These are phyloP conservation scores for Zea luxurians DNA, from an alignment of 176 grass and related monocot species.

Conservation along the genomic window DNA sequence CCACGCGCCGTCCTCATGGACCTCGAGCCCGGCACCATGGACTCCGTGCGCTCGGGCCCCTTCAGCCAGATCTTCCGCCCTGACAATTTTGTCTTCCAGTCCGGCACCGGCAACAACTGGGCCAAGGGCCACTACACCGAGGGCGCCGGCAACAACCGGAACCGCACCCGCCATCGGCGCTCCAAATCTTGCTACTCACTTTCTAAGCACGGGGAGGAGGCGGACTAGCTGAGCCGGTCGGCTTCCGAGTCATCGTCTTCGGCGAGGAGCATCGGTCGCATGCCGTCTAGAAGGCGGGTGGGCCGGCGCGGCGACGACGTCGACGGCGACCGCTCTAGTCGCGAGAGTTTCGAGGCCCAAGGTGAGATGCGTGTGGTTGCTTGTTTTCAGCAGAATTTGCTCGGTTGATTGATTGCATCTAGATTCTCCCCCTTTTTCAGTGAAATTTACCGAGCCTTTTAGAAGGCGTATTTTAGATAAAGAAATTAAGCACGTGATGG, in stretches of 20 bases:
- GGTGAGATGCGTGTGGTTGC: constrained; percentile 29
- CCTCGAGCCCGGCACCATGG: constrained; percentile 93
- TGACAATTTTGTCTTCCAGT: constrained; percentile 82
- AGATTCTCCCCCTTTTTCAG: neutral
- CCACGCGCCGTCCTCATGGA: constrained; percentile 94
- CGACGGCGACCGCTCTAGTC: constrained; percentile 42
- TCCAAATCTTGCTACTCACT: constrained; percentile 39
- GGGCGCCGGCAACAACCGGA: too few species aligned
- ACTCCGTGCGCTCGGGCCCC: constrained; percentile 68
- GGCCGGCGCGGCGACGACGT: neutral
- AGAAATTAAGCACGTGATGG: neutral
- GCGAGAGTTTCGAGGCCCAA: constrained; percentile 48
- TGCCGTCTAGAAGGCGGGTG: constrained; percentile 25
- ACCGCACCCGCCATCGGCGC: too few species aligned
- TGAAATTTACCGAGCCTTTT: neutral
- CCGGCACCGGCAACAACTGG: too few species aligned
- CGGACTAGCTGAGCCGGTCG: constrained; percentile 31
- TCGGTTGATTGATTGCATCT: neutral
- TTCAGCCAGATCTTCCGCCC: constrained; percentile 91
- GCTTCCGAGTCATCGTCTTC: constrained; percentile 39
- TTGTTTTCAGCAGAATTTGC: neutral
- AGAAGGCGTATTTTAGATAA: neutral
- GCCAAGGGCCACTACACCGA: too few species aligned
- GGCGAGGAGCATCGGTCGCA: constrained; percentile 25
- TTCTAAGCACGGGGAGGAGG: constrained; percentile 60